Evolutionary conservation across 495 filamentous ascomycete genomes (phyloP), one percentile per base, ranked within the genome.

Genomic region (Aspergillus homomorphus): DNA sequence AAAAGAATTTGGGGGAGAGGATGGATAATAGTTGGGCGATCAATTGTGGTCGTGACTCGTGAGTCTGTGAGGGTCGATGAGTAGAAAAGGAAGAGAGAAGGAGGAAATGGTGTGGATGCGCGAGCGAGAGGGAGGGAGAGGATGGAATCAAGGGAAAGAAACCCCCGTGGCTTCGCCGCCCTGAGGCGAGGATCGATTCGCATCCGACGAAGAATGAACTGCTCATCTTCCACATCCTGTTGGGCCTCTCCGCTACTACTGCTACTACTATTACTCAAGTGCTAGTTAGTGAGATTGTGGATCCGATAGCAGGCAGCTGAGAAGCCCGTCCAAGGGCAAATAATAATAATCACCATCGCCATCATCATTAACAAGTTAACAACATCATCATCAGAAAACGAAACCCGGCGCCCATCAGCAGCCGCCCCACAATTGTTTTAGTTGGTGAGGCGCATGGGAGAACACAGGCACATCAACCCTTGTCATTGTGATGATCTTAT

Each of bases 401-500:
- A 14, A n/a, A 16, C 48, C 48, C 12, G 23, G 16, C 48, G 48
- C 50, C 19, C 50, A 33, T 53, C 51, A 43, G 51, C 51, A 41
- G 24, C 49, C 22, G 51, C 51, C 51, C 51, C 51, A 38, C 33
- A 38, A 38, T 12, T 38, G 33, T 38, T 38, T 38, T 38, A 38
- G 33, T 12, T 9, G 33, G 33, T 38, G 33, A 38, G 33, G 33
- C 33, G 33, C 33, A 38, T 38, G 33, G 10, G 33, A 38, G 33
- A 38, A 38, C 7, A 12, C 26, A 38, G 4, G 33, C 33, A 14
- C 33, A 38, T 38, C 33, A 38, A 14, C 10, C 8, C 33, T 28
- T 28, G 9, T 28, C 3, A 28, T 28, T 9, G 9, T 9, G 26
- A 28, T 28, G 26, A 4, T 28, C 26, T 9, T 38, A 38, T 38